phyloP scores from a whole-genome alignment of 2,329 filamentous ascomycete species.

The Aureobasidium zeae region DNA sequence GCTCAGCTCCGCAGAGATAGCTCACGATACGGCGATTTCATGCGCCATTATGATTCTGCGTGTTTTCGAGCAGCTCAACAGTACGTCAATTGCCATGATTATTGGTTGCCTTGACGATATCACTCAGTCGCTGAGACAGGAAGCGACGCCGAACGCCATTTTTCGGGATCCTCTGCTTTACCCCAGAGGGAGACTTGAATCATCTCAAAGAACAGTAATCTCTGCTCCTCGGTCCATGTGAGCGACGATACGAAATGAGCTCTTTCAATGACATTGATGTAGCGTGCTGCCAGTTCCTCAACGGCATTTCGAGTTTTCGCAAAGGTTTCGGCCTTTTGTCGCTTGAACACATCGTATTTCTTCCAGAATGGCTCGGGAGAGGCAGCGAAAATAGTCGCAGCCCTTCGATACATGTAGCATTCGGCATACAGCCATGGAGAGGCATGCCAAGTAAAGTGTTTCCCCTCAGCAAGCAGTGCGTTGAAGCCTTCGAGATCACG shows the following conservation, averaged over 20 bases:
- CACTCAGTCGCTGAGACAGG: not conserved
- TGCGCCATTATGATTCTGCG: conserved; percentile 21
- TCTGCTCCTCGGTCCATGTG: not conserved
- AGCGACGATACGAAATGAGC: not conserved
- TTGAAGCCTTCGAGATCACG: not conserved
- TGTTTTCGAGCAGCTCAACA: conserved; percentile 21
- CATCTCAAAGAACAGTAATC: not conserved
- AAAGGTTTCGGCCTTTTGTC: not conserved
- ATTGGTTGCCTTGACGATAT: too few species aligned
- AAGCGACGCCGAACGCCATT: not conserved
- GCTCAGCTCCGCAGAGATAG: not conserved
- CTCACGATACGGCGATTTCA: conserved; percentile 15
- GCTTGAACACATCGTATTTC: too few species aligned
- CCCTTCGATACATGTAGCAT: not conserved
- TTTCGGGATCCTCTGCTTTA: not conserved
- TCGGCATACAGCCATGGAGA: not conserved
- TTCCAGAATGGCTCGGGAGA: not conserved
- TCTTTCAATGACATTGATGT: not conserved
- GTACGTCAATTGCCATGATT: conserved; percentile 16
- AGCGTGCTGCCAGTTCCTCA: not conserved
- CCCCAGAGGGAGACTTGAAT: not conserved
- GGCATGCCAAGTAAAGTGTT: not conserved
- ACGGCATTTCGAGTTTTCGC: not conserved
- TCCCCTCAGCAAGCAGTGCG: not conserved
- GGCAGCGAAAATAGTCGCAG: not conserved